Base-by-base conservation (phyloP, 345 rosid species). In the Stellera chamaejasme region DNA sequence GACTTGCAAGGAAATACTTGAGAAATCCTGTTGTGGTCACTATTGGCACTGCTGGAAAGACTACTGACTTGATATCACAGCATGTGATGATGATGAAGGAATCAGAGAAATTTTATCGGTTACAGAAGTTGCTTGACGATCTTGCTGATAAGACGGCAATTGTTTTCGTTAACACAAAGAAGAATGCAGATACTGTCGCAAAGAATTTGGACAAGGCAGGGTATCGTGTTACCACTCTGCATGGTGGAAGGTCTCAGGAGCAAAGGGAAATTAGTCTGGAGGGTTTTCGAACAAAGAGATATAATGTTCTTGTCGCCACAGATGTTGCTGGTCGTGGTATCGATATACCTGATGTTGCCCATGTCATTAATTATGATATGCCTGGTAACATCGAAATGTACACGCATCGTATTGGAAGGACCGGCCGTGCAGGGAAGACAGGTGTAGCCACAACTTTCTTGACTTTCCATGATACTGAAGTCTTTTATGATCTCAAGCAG, bases 291-390 rank as follows among this genome's bases (percentile, higher is more conserved):
- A 75, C 94, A 12, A 89, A 89, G 80, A 78, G 91, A 62, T 84
- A 82, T 67, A 93, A 81, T 54, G 96, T 89, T 39, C 92, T 93
- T 19, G 96, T 89, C 56, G 99, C 99, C 0, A 89, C 99, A 13
- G 96, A 93, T 71, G 97, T 93, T 60, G 95, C 84, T 5, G 94
- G 96, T 6, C 97, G 94, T 75, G 99, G 96, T 46, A 89, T 93
- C 25, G 96, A 93, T 67, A 93, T 93, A 52, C 94, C 97, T 0
- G 94, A 93, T 60, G 99, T 93, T 58, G 96, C 94, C 64, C 91
- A 89, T 60, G 99, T 93, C 60, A 82, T 89, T 54, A 93, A 89
- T 73, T 93, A 76, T 43, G 97, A 89, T 69, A 89, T 93, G 99
- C 94, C 94, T 57, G 78, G 80, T 51, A 81, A 75, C 53, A 87